These are phyloP conservation scores for Juncus inflexus DNA, from an alignment of 176 grass and related monocot genomes.

Conservation along the genomic window DNA sequence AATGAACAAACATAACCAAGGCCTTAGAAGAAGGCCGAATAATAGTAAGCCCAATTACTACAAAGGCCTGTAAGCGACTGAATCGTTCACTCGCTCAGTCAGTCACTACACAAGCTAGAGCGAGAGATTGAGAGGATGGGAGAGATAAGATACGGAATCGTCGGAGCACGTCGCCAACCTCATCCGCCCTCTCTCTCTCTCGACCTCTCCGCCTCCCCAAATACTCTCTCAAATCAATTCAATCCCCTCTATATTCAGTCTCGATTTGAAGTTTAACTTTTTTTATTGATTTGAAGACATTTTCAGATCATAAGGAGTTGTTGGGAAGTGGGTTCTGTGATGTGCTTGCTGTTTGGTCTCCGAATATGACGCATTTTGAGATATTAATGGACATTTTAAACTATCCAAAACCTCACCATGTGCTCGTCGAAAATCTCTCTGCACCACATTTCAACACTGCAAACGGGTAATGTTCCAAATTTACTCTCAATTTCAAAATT, in stretches of 20 bases:
- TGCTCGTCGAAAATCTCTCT: constrained; percentile 93
- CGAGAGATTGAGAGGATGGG: background rate
- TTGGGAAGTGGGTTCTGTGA: constrained; percentile 78
- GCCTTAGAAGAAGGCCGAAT: too few species aligned
- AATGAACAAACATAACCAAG: too few species aligned
- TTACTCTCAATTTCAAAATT: too few species aligned
- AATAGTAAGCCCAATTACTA: too few species aligned
- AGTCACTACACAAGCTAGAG: too few species aligned
- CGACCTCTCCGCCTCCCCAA: constrained; percentile 55
- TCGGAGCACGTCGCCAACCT: constrained; percentile 81
- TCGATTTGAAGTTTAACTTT: background rate
- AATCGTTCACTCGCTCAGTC: too few species aligned
- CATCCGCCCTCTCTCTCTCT: constrained; percentile 56
- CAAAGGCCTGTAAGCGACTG: too few species aligned
- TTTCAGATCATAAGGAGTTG: constrained; percentile 66
- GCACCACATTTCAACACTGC: constrained; percentile 75
- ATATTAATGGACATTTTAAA: constrained; percentile 78
- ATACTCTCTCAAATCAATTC: constrained; percentile 24
- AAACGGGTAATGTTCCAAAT: constrained; percentile 43
- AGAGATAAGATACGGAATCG: constrained; percentile 67
- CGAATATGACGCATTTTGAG: constrained; percentile 92
- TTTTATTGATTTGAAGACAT: constrained; percentile 38
- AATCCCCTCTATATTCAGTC: background rate
- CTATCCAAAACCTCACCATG: constrained; percentile 51
- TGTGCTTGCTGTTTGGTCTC: constrained; percentile 61